Evolutionary conservation across 2,329 filamentous ascomycete genomes (phyloP), one percentile per base, ranked within the genome.

Genomic region (Dactylonectria macrodidyma): DNA sequence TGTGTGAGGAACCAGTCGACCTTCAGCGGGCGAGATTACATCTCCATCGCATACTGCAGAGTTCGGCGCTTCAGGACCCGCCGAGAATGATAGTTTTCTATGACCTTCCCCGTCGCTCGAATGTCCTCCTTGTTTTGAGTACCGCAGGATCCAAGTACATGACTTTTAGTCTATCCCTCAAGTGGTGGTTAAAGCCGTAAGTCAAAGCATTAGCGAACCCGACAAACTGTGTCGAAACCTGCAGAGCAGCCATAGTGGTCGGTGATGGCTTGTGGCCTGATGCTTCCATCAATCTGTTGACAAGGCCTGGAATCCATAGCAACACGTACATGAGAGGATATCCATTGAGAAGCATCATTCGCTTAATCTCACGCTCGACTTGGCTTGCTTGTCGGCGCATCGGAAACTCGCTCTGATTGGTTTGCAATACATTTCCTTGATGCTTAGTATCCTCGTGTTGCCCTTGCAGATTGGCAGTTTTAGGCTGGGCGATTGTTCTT

Each of bases 301-400:
- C 57, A 3, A 75, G 66, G 1, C 73, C 73, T 1, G 73, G 73
- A 2, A 65, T 69, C 73, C 73, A 75, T 2, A 75, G 64, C 1
- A 75, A 36, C 2, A 75, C 69, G 11, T 75, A 75, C 66, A 75
- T 68, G 9, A 75, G 59, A 6, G 73, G 73, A n/a, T 75, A 75
- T 2, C 54, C 73, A 30, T 75, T 75, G 2, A 75, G 50, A 1
- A 75, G 58, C 70, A 75, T 73, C 73, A 75, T 75, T 7, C 72
- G 52, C 50, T 72, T 75, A 22, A 75, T 69, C 46, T 75, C 73
- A 0, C 67, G 47, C 51, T 75, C 72, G 9, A 74, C 64, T 12
- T 74, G 66, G 16, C 56, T 62, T 0, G 66, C 56, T 5, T 41
- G 61, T 41, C 71, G 66, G 6, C 72, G 71, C 3, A 73, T 73